Evolutionary conservation across 2,329 filamentous ascomycete species (phyloP).

Genomic region (Cercospora sp.): DNA sequence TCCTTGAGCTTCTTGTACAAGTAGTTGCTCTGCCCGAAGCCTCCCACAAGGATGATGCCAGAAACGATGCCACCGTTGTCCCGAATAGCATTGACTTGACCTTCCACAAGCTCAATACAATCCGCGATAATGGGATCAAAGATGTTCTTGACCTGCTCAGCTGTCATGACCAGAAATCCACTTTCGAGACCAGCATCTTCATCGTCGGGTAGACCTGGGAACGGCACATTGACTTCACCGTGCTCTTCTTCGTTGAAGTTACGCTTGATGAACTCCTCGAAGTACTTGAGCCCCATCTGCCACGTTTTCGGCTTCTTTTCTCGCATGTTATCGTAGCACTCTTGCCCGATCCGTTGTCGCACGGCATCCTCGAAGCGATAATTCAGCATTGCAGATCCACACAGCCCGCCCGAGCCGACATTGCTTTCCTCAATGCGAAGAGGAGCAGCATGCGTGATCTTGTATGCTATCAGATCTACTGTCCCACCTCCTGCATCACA

Average conservation of each 20-base stretch:
- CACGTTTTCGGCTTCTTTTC: slow-evolving; percentile 75
- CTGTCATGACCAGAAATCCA: slow-evolving; percentile 72
- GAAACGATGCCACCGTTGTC: slow-evolving; percentile 45
- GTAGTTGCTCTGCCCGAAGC: slow-evolving; percentile 73
- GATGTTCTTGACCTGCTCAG: slow-evolving; percentile 66
- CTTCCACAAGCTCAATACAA: slow-evolving; percentile 56
- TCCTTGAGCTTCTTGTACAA: slow-evolving; percentile 69
- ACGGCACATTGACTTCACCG: slow-evolving; percentile 71
- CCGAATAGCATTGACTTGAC: slow-evolving; percentile 46
- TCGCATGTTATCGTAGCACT: slow-evolving; percentile 70
- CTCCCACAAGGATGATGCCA: slow-evolving; percentile 78
- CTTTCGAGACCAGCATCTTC: slow-evolving; percentile 72
- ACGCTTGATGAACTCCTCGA: slow-evolving; percentile 81
- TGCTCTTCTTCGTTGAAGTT: slow-evolving; percentile 73
- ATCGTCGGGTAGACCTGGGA: slow-evolving; percentile 74
- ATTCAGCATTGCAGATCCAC: slow-evolving; percentile 76
- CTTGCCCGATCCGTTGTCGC: slow-evolving; percentile 63
- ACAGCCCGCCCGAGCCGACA: slow-evolving; percentile 74
- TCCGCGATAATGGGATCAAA: slow-evolving; percentile 68
- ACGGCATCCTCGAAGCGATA: slow-evolving; percentile 80
- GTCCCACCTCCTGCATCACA: slow-evolving; percentile 60
- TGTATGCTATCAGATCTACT: slow-evolving; percentile 72
- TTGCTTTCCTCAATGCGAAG: slow-evolving; percentile 75
- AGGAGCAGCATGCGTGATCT: slow-evolving; percentile 71
- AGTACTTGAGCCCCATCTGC: slow-evolving; percentile 67